phyloP scores from a whole-genome alignment of 805 yeast genomes.

The Spathaspora sp. region DNA sequence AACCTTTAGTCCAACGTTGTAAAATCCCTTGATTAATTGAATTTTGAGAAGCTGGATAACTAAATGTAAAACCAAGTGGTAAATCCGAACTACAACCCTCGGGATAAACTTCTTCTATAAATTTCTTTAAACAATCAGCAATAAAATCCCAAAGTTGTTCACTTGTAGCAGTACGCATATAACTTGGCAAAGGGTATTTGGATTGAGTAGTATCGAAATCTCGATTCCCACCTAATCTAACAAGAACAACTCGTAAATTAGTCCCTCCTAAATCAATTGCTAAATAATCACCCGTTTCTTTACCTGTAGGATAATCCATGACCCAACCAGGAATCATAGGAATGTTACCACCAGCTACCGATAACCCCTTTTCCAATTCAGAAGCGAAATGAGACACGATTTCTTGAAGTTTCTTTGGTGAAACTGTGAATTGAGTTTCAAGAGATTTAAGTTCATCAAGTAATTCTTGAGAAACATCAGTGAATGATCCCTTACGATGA shows the following conservation, averaged over 20 bases:
- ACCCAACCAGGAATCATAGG: constrained; percentile 99
- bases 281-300: constrained; percentile 82
- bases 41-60: constrained; percentile 82
- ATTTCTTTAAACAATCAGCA: constrained; percentile 73
- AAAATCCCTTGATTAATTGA: constrained; percentile 82
- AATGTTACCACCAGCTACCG: constrained; percentile 74
- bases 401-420: constrained; percentile 54
- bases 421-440: constrained; percentile 61
- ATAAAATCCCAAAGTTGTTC: constrained; percentile 83
- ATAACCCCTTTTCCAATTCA: constrained; percentile 81
- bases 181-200: constrained; percentile 75
- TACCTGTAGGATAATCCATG: constrained; percentile 87
- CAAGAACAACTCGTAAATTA: constrained; percentile 87
- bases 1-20: constrained; percentile 98
- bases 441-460: constrained; percentile 53
- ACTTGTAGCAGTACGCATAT: constrained; percentile 72
- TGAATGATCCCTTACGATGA: constrained; percentile 59
- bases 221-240: constrained; percentile 76
- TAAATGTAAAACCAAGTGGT: constrained; percentile 92
- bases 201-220: constrained; percentile 84
- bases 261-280: constrained; percentile 98
- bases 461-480: constrained; percentile 64
- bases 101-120: constrained; percentile 65
- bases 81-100: constrained; percentile 58
- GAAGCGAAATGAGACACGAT: constrained; percentile 72